Conservation (phyloP, 2,329 filamentous ascomycete species). For the Alternaria dauci region DNA sequence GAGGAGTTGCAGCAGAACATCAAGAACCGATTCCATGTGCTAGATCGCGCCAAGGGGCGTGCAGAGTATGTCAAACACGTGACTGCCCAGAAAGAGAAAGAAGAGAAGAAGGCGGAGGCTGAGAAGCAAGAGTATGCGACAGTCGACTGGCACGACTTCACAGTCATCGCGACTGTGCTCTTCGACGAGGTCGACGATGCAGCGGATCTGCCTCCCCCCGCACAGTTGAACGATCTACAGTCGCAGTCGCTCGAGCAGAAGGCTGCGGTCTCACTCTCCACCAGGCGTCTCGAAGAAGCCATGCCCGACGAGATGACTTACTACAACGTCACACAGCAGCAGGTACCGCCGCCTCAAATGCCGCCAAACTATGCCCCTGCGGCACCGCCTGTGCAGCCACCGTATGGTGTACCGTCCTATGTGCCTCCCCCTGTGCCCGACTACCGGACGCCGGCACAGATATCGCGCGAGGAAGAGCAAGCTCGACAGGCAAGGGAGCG, state of each 20-base stretch:
- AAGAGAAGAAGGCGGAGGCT: conserved; percentile 85
- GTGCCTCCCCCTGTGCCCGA: conserved; percentile 36
- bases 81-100: conserved; percentile 84
- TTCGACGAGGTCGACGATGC: conserved; percentile 91
- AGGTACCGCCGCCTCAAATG: conserved; percentile 38
- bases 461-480: conserved; percentile 51
- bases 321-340: conserved; percentile 48
- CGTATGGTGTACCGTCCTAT: conserved; percentile 33
- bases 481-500: conserved; percentile 49
- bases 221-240: conserved; percentile 88
- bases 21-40: conserved; percentile 79
- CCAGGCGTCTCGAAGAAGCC: conserved; percentile 90
- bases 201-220: conserved; percentile 85
- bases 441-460: conserved; percentile 43
- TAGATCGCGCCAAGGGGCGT: conserved; percentile 82
- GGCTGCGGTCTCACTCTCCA: conserved; percentile 85
- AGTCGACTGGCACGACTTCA: conserved; percentile 98
- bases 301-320: conserved; percentile 76
- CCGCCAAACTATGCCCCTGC: conserved; percentile 41
- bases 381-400: conserved; percentile 40
- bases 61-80: conserved; percentile 88
- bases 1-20: conserved; percentile 77
- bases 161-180: conserved; percentile 91
- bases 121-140: conserved; percentile 80
- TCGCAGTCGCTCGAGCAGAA: conserved; percentile 95